Evolutionary conservation across 306 rosid species (phyloP).

Genomic region (Corylus avellana): DNA sequence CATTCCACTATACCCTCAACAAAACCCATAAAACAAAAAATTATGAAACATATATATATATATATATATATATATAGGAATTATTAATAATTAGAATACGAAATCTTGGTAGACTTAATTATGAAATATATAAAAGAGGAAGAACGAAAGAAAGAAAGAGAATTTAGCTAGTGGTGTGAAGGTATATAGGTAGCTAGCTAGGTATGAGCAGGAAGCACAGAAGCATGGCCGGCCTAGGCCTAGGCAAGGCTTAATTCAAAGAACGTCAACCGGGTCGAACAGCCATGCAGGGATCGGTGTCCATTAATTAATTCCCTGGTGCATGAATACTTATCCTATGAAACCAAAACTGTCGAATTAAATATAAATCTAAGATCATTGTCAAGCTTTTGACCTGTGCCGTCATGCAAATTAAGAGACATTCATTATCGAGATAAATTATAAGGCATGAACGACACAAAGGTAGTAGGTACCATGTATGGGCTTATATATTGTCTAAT

Average conservation of each 20-base stretch:
- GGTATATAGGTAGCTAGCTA: no score
- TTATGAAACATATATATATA: no score
- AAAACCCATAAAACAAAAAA: no score
- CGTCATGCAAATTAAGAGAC: not conserved
- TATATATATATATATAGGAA: no score
- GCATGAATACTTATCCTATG: slow-evolving; percentile 28
- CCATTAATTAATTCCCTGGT: not conserved
- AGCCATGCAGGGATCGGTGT: not conserved
- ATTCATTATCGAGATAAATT: not conserved
- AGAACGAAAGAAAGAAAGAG: no score
- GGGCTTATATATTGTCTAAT: slow-evolving; percentile 2
- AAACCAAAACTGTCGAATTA: not conserved
- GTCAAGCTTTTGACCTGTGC: slow-evolving; percentile 22
- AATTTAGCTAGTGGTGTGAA: no score
- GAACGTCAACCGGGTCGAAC: slow-evolving; percentile 20
- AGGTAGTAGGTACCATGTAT: slow-evolving; percentile 6
- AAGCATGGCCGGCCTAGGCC: not conserved
- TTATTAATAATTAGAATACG: no score
- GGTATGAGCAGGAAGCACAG: not conserved
- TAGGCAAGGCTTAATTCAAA: slow-evolving; percentile 6
- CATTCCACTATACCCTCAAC: not conserved
- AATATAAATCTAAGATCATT: no score
- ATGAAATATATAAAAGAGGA: no score
- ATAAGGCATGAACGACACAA: not conserved
- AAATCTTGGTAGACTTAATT: no score